These are phyloP conservation scores for Auricularia sp. DNA, from an alignment of 768 basidiomycete genomes.

Conservation along the genomic window DNA sequence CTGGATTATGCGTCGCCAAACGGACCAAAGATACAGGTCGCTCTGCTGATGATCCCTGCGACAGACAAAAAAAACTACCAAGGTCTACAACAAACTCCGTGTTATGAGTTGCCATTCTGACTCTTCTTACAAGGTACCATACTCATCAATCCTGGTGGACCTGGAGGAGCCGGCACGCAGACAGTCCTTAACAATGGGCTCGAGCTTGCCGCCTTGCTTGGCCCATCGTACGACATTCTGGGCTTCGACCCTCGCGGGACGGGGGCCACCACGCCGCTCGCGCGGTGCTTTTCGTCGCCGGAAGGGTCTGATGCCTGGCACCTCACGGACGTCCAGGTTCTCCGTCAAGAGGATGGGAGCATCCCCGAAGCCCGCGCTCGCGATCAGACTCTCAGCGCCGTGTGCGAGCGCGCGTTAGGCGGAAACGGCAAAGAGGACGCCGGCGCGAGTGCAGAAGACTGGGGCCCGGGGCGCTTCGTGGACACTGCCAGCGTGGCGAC, in stretches of 20 bases:
- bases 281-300: background rate
- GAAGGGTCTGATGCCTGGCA: background rate
- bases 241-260: no score
- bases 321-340: background rate
- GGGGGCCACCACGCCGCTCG: no score
- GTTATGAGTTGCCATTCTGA: background rate
- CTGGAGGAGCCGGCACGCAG: background rate
- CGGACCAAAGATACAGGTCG: background rate
- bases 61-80: background rate
- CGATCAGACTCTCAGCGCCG: background rate
- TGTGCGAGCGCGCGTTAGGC: background rate
- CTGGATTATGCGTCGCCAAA: background rate
- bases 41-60: background rate
- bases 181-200: no score
- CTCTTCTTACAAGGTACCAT: background rate
- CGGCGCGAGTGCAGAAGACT: background rate
- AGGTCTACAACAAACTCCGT: background rate
- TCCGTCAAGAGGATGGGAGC: background rate
- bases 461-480: background rate
- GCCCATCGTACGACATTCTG: no score
- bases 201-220: no score
- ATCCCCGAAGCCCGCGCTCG: no score
- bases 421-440: background rate
- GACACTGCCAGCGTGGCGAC: constrained; percentile 9
- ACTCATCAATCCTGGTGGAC: background rate